Evolutionary conservation across 176 grass and related monocot species (phyloP), one percentile per base, ranked within the genome.

Genomic region (Aechmea fasciata): DNA sequence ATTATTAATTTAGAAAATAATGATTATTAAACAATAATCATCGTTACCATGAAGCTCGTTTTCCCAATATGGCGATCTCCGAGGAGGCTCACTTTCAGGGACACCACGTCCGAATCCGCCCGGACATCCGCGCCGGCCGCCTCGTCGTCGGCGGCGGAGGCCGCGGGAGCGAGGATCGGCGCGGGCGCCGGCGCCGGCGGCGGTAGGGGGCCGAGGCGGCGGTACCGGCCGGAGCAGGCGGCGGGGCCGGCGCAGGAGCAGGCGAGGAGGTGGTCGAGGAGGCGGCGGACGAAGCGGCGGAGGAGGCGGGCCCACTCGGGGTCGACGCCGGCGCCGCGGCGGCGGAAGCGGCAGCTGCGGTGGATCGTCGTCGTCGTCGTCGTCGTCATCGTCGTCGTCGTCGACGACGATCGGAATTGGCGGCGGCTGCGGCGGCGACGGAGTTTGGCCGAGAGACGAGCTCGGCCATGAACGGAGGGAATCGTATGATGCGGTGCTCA

Each of bases 41-140:
- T 1, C 2, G 2, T 26, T 90, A 99, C 95, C 95, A 99, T 86
- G 90, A 99, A 94, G 75, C 95, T 99, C 12, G 95, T 99, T 78
- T 99, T 99, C 50, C 95, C 95, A 57, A 85, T 89, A 52, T 75
- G 89, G 77, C 87, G 87, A 51, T 99, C 95, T 13, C 95, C 95
- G 69, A 99, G 95, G 70, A 99, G 66, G 80, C 87, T 90, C 79
- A 99, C 87, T 83, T 99, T 99, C 68, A 99, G 83, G 9, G 75
- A 79, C 25, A 99, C 69, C 71, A 99, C 70, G 73, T 99, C 80
- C 29, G 65, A 5, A 15, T 68, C 74, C 10, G 17, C 15, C 11
- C 83, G 82, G 11, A 2, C 52, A 12, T 75, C 77, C n/a, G 47
- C 76, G 13, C 33, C 17, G 19, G 14, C 55, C 29, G 11, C 8